A percentile compares a stretch with the other conserved stretches of the same genome.
These are phyloP conservation scores for Helichrysum umbraculigerum DNA, from an alignment of 129 eudicot species.

Conservation along the genomic window DNA sequence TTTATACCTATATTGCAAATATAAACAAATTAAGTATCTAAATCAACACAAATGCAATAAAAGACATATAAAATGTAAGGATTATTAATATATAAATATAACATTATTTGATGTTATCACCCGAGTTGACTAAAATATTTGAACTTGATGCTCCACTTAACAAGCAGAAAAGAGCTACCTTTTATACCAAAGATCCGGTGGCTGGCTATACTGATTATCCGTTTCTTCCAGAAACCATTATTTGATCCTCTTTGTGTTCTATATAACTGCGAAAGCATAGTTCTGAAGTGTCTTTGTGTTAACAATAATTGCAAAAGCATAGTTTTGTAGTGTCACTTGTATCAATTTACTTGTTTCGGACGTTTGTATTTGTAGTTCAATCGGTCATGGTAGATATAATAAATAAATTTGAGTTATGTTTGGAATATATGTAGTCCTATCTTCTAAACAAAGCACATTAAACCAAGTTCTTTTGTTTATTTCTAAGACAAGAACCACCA, in stretches of 20 bases:
- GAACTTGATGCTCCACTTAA: conserved; percentile 40
- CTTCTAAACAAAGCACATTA: no score
- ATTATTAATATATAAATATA: no score
- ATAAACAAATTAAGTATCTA: no score
- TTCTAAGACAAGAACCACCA: no score
- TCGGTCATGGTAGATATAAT: not conserved
- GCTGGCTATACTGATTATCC: conserved; percentile 39
- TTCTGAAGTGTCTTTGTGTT: not conserved
- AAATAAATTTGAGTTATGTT: not conserved
- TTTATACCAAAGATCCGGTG: conserved; percentile 26
- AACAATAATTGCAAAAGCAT: no score
- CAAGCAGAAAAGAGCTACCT: conserved; percentile 29
- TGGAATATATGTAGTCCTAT: no score
- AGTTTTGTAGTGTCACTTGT: no score
- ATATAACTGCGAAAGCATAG: not conserved
- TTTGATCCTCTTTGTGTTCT: not conserved
- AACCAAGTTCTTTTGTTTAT: no score
- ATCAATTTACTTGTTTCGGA: not conserved
- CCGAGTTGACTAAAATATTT: conserved; percentile 36
- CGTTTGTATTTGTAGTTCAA: not conserved
- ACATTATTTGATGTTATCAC: no score
- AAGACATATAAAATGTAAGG: no score
- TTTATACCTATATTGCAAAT: no score
- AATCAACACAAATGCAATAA: no score
- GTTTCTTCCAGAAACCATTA: conserved; percentile 3